Conservation (phyloP, 805 yeast genomes). For the Lachancea thermotolerans region DNA sequence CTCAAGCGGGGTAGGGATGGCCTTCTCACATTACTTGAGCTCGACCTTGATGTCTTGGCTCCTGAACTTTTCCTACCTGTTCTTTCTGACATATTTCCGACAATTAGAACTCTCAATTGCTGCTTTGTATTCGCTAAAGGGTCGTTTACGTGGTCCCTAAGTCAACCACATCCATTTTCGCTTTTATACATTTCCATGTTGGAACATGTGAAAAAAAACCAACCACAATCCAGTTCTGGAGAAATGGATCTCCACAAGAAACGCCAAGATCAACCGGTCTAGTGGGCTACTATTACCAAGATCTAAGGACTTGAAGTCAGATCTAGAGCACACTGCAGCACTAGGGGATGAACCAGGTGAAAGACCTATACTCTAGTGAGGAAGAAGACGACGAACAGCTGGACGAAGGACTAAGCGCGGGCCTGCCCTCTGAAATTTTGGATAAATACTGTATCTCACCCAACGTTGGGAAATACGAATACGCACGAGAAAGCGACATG, state of each 20-base stretch:
- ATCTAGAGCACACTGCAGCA: not conserved
- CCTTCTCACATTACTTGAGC: constrained; percentile 31
- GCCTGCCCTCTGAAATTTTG: constrained; percentile 15
- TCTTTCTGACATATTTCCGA: constrained; percentile 3
- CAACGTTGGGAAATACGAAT: constrained; percentile 9
- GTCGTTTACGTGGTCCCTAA: not conserved
- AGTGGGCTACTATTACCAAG: too few species aligned
- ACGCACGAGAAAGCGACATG: not conserved
- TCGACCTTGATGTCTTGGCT: constrained; percentile 35
- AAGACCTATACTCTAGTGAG: constrained; percentile 8
- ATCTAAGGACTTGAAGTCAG: too few species aligned
- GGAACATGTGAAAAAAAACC: constrained; percentile 3
- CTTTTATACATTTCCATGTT: not conserved
- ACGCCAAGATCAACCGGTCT: too few species aligned
- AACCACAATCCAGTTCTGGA: not conserved
- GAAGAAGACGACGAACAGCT: constrained; percentile 9
- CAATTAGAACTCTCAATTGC: not conserved
- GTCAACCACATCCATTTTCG: not conserved
- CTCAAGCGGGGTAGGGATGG: constrained; percentile 22
- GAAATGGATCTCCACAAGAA: too few species aligned
- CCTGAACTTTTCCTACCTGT: constrained; percentile 1
- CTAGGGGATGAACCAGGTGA: constrained; percentile 3
- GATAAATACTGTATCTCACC: constrained; percentile 25
- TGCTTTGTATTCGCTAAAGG: not conserved
- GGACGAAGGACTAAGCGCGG: constrained; percentile 9